These are phyloP conservation scores for Pecoramyces ruminantium DNA, from an alignment of 192 early-diverging fungal genomes.

Conservation along the genomic window DNA sequence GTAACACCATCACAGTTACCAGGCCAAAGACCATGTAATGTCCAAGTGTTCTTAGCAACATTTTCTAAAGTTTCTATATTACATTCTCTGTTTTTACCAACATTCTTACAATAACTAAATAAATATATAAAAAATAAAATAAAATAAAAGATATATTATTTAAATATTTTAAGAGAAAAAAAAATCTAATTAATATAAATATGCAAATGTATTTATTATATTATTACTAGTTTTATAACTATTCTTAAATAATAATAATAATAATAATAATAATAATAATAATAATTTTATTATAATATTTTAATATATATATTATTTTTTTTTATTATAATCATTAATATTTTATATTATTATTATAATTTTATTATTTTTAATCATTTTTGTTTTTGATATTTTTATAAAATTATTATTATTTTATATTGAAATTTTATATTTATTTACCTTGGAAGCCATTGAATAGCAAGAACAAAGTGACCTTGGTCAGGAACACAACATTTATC, in stretches of 20 bases:
- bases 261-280: no score
- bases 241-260: no score
- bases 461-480: conserved; percentile 26
- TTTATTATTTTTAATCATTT: neutral
- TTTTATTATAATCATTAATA: no score
- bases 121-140: neutral
- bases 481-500: conserved; percentile 29
- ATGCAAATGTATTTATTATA: no score
- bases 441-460: conserved; percentile 11
- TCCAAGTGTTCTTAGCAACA: conserved; percentile 38
- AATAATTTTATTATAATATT: no score
- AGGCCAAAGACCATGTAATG: conserved; percentile 68
- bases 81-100: neutral
- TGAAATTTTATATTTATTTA: neutral
- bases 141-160: neutral
- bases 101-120: neutral
- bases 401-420: no score
- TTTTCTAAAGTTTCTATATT: conserved; percentile 40
- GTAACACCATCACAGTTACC: conserved; percentile 39
- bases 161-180: no score
- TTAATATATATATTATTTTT: no score
- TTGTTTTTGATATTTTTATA: no score
- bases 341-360: no score
- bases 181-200: no score
- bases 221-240: no score